A percentile compares a stretch with the other conserved stretches of the same genome.
Evolutionary conservation across 2,329 filamentous ascomycete species (phyloP).

Genomic region (Colletotrichum noveboracense): DNA sequence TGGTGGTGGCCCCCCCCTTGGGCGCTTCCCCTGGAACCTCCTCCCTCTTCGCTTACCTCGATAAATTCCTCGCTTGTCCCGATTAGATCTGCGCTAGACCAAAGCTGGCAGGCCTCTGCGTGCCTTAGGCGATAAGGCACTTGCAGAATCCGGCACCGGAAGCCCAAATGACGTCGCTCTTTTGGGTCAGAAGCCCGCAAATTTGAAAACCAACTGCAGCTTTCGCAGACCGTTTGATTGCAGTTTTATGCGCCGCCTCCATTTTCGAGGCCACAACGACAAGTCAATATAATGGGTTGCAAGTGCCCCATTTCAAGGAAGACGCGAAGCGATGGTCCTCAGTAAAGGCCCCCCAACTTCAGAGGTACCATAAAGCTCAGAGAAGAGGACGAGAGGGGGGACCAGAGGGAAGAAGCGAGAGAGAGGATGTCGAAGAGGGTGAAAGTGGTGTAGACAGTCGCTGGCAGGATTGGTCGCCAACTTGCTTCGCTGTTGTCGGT

Average conservation of each 20-base stretch:
- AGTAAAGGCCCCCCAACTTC: background rate
- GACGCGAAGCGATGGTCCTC: background rate
- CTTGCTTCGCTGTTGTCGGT: background rate
- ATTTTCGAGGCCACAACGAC: background rate
- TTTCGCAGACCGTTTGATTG: background rate
- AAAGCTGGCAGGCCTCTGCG: background rate
- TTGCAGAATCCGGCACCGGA: background rate
- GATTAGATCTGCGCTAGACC: conserved; percentile 11
- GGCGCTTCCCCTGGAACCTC: background rate
- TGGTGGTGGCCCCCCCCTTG: background rate
- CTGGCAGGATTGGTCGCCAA: background rate
- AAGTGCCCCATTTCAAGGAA: background rate
- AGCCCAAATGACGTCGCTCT: conserved; percentile 12
- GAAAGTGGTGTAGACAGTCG: background rate
- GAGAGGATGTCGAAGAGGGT: background rate
- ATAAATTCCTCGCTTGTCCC: background rate
- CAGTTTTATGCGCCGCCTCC: background rate
- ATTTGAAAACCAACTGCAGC: background rate
- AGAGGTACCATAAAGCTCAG: background rate
- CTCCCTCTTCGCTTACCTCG: background rate
- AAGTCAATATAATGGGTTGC: background rate
- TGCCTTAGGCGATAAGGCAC: conserved; percentile 20
- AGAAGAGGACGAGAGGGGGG: background rate
- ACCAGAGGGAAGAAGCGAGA: background rate
- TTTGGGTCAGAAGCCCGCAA: background rate